Conservation (phyloP, 257 asterid species). For the Ilex asprella region DNA sequence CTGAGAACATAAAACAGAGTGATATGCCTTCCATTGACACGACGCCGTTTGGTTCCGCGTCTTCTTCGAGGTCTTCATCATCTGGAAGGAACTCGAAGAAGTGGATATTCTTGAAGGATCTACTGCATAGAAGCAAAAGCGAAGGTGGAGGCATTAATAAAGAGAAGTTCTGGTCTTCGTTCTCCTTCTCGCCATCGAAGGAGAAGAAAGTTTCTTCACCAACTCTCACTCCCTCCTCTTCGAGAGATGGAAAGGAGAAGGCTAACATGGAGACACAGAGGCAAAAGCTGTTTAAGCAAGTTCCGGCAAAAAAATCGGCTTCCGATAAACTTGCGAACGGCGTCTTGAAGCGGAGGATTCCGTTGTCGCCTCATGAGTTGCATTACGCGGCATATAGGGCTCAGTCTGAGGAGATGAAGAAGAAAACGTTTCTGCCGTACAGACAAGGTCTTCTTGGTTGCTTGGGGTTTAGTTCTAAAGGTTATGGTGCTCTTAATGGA, state of each 20-base stretch:
- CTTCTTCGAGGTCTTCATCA: conserved; percentile 56
- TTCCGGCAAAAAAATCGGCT: conserved; percentile 3
- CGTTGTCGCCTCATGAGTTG: neutral
- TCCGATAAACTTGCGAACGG: conserved; percentile 42
- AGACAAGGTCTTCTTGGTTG: too few species aligned
- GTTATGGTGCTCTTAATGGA: neutral
- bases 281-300: conserved; percentile 8
- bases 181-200: conserved; percentile 39
- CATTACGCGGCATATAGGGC: neutral
- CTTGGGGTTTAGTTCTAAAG: too few species aligned
- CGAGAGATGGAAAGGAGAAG: conserved; percentile 32
- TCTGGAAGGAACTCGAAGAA: conserved; percentile 58
- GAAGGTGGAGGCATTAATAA: conserved; percentile 40
- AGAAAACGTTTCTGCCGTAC: neutral
- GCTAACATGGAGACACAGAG: conserved; percentile 19
- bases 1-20: conserved; percentile 7
- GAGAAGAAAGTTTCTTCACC: conserved; percentile 25
- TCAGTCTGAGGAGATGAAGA: neutral
- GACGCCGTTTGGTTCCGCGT: conserved; percentile 54
- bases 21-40: conserved; percentile 33
- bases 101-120: conserved; percentile 57
- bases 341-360: conserved; percentile 32
- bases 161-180: conserved; percentile 53
- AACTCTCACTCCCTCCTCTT: conserved; percentile 38
- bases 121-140: conserved; percentile 49